Evolutionary conservation across 768 basidiomycete species (phyloP).

Genomic region (Leucosporidium scottii): DNA sequence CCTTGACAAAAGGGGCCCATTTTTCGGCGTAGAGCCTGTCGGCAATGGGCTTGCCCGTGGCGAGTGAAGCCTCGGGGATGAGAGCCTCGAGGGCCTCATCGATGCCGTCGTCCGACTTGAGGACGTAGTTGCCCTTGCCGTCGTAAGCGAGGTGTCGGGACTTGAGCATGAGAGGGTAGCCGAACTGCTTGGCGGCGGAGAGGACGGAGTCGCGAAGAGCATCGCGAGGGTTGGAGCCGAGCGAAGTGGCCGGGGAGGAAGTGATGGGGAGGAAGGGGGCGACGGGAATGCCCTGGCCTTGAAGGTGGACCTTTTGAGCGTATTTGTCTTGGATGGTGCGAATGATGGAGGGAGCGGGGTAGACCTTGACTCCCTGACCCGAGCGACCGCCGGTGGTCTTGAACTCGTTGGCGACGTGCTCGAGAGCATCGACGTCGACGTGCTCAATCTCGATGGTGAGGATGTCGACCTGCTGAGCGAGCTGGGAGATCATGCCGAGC

Average conservation of each 20-base stretch:
- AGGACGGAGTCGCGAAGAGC: slow-evolving; percentile 29
- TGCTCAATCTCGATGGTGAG: slow-evolving; percentile 97
- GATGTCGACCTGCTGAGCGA: slow-evolving; percentile 73
- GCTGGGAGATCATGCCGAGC: slow-evolving; percentile 64
- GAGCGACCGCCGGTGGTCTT: slow-evolving; percentile 30
- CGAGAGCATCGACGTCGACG: slow-evolving; percentile 69
- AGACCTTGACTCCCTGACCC: slow-evolving; percentile 46
- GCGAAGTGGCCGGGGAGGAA: slow-evolving; percentile 45
- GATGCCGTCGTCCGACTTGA: slow-evolving; percentile 52
- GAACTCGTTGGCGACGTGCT: slow-evolving; percentile 49
- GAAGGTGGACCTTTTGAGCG: slow-evolving; percentile 58
- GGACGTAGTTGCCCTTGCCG: slow-evolving; percentile 81
- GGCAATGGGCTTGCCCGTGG: slow-evolving; percentile 51
- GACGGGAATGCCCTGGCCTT: slow-evolving; percentile 50
- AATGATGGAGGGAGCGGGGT: slow-evolving; percentile 76
- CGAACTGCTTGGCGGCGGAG: slow-evolving; percentile 47
- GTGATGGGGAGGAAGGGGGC: slow-evolving; percentile 57
- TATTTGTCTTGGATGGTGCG: slow-evolving; percentile 73
- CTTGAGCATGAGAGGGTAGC: slow-evolving; percentile 91
- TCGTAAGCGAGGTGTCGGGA: slow-evolving; percentile 93
- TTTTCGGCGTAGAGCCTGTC: slow-evolving; percentile 84
- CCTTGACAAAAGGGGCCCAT: slow-evolving; percentile 80
- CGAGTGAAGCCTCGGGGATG: slow-evolving; percentile 25
- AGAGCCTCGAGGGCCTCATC: slow-evolving; percentile 45
- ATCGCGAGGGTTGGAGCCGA: slow-evolving; percentile 23